phyloP scores from a whole-genome alignment of 768 basidiomycete species.

The Hysterangium stoloniferum region DNA sequence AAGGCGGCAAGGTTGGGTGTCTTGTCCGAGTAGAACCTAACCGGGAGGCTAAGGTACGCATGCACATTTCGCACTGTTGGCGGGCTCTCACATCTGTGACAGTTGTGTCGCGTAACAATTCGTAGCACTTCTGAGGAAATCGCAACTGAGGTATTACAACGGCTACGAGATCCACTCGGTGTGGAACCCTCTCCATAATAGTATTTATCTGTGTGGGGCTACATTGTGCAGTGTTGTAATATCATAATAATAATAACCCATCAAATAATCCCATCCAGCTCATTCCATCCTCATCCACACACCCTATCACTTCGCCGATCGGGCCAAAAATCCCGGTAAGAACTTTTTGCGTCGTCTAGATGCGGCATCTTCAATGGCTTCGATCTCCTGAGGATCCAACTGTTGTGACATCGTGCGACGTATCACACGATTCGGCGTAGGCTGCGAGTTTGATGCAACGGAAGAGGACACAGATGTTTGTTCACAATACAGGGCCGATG shows the following conservation, averaged over 20 bases:
- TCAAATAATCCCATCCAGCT: neutral
- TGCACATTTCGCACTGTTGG: neutral
- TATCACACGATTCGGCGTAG: neutral
- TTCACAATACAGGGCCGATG: no score
- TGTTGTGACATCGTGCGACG: constrained; percentile 7
- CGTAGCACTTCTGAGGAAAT: constrained; percentile 94
- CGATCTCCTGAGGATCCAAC: constrained; percentile 6
- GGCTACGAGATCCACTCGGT: constrained; percentile 34
- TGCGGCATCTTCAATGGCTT: constrained; percentile 5
- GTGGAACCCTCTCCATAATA: constrained; percentile 7
- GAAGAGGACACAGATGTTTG: neutral
- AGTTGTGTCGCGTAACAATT: constrained; percentile 90
- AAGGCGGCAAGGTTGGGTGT: constrained; percentile 92
- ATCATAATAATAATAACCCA: constrained; percentile 10
- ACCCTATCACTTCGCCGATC: constrained; percentile 2
- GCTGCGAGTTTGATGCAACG: neutral
- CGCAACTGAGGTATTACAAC: constrained; percentile 57
- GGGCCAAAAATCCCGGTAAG: constrained; percentile 6
- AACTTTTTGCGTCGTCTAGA: constrained; percentile 7
- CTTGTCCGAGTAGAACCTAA: constrained; percentile 91
- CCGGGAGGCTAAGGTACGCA: constrained; percentile 81
- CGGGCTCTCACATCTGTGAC: neutral
- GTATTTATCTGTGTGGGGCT: neutral
- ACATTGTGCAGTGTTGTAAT: constrained; percentile 8
- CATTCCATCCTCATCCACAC: no score